Evolutionary conservation across 2,329 filamentous ascomycete genomes (phyloP).

Genomic region (Dothiorella sarmentorum): DNA sequence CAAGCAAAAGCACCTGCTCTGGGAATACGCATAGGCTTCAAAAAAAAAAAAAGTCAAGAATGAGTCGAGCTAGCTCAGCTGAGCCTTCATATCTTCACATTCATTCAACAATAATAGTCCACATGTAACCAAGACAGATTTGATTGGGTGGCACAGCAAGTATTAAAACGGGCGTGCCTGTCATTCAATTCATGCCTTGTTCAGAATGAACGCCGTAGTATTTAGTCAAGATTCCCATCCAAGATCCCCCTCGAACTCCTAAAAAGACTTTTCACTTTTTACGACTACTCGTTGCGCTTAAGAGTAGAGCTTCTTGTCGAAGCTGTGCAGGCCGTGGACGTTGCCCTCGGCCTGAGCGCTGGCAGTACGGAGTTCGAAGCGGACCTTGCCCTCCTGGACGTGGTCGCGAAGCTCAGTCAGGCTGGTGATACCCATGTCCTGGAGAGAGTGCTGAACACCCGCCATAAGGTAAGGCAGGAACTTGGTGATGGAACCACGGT

Average conservation of each 20-base stretch:
- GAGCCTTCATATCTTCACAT: no score
- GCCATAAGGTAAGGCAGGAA: conserved; percentile 95
- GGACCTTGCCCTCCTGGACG: conserved; percentile 70
- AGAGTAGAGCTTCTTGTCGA: conserved; percentile 99
- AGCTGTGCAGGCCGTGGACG: conserved; percentile 94
- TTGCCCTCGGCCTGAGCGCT: conserved; percentile 96
- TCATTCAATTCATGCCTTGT: background rate
- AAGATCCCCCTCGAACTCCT: conserved; percentile 8
- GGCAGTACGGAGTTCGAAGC: conserved; percentile 91
- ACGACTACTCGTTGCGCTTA: conserved; percentile 41
- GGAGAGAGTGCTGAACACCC: conserved; percentile 94
- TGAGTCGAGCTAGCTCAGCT: background rate
- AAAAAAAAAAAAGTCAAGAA: no score
- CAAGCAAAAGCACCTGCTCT: no score
- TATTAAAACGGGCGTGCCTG: background rate
- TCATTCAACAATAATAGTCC: no score
- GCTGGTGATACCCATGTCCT: conserved; percentile 87
- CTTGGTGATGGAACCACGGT: conserved; percentile 83
- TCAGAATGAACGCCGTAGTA: background rate
- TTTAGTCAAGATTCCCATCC: conserved; percentile 8
- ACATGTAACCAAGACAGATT: background rate
- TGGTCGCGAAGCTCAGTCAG: conserved; percentile 71
- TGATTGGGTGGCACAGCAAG: background rate
- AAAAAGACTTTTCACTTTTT: conserved; percentile 16
- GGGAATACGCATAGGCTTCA: no score